phyloP scores from a whole-genome alignment of 495 filamentous ascomycete species.

The Daldinia childiae region DNA sequence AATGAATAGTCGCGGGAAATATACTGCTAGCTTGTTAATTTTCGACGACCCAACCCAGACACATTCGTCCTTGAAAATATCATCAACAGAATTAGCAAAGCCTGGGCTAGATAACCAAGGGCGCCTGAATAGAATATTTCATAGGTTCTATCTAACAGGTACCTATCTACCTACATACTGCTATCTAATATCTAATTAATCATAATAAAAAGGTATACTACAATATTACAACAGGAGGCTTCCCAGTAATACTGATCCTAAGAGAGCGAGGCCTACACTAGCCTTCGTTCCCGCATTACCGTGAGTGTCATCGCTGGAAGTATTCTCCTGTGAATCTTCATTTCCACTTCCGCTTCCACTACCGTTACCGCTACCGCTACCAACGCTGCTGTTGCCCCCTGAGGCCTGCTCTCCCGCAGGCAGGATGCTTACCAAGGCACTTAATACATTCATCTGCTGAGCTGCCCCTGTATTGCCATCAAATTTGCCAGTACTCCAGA shows the following conservation, averaged over 20 bases:
- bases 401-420: conserved; percentile 46
- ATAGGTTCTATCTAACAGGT: background rate
- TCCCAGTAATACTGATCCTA: conserved; percentile 8
- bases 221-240: conserved; percentile 16
- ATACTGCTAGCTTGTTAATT: background rate
- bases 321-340: background rate
- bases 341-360: background rate
- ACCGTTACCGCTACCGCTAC: conserved; percentile 29
- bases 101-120: background rate
- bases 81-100: background rate
- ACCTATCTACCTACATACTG: no score
- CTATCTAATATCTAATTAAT: no score
- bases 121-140: background rate
- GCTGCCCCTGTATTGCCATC: conserved; percentile 54
- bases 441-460: conserved; percentile 67
- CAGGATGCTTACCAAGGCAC: conserved; percentile 62
- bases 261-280: conserved; percentile 4
- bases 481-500: conserved; percentile 62
- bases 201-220: background rate
- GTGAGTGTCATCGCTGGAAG: background rate
- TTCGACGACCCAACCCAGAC: background rate
- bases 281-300: conserved; percentile 2
- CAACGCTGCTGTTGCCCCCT: conserved; percentile 49
- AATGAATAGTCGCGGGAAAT: background rate
- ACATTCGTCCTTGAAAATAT: background rate